Base-by-base conservation (phyloP, 2,329 filamentous ascomycete genomes). In the Harringtonia lauricola region DNA sequence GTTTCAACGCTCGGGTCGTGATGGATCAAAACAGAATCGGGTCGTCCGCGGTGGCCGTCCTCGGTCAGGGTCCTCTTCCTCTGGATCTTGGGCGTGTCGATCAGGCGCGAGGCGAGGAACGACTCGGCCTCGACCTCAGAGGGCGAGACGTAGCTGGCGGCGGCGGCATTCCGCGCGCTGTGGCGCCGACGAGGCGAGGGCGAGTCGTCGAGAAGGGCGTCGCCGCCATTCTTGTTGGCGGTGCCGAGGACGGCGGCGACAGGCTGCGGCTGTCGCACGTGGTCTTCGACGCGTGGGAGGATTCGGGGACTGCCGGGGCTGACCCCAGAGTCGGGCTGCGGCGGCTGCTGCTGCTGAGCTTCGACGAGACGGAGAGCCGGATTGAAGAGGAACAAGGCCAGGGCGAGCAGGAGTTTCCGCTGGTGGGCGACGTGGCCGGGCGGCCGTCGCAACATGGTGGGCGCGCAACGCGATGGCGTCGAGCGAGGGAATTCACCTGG, bases 371-470 rank as follows among this genome's bases (percentile, higher is more conserved):
- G 62, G 38, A 68, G 55, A 64, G 68, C 74, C 42, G 76, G 74
- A 47, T 81, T 59, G 44, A 81, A 61, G 45, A 81, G 63, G 49
- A 81, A 63, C 50, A 79, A 60, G 54, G 71, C 72, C 59, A 79
- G 67, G 60, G 74, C 72, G 59, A 77, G 57, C 59, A 72, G 55
- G 55, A 66, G 59, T 58, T 63, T 65, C 55, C 66, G 62, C 60
- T 70, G 64, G 47, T 62, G 61, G 51, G 61, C 61, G 58, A 62
- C 70, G 63, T 73, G 71, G 65, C 72, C 73, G 56, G 71, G 70
- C 61, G 76, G 76, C 68, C 76, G 75, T 73, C 74, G 78, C 69
- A 74, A 67, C 76, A 81, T 83, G 49, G 55, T 67, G 50, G 50
- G 46, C 44, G 51, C 46, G 51, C 54, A 30, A 35, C 39, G 44